Evolutionary conservation across 768 basidiomycete species (phyloP), one percentile per base, ranked within the genome.

Genomic region (Kwoniella bestiolae): DNA sequence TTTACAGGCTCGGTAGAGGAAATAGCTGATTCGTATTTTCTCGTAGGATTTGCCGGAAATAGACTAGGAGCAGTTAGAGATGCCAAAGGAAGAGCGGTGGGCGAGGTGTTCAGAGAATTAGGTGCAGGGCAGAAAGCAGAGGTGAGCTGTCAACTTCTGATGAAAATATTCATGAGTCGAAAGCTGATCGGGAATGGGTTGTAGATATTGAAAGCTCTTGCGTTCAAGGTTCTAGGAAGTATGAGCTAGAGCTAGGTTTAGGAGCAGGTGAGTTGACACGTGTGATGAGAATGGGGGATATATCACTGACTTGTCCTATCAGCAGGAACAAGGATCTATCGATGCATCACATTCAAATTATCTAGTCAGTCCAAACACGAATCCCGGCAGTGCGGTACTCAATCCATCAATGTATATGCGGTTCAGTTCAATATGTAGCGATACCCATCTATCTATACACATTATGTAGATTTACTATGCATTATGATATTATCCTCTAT

Each of bases 51-150:
- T 70, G 91, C 92, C 0, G 94, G 94, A 0, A 95, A 94, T 77
- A 84, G 91, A n/a, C 82, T 96, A 29, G 94, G 94, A 46, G 92
- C 93, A 3, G 84, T 97, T 51, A 85, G 94, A 63, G 94, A 97
- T 75, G 94, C 94, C 3, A 97, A 97, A 83, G 83, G 94, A 9
- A 92, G 91, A 85, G 90, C 90, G 67, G 93, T 97, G 25, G 92
- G 91, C 2, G 86, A 89, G 8, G 94, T 96, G 18, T 97, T 97
- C 79, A 82, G 84, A 50, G 86, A 90, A 23, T 84, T 96, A 26
- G 89, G 87, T 18, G 86, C 87, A 2, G 83, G 83, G 56, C 90
- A 94, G 84, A 94, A 91, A 79, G 92, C 93, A 52, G 91, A 95
- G 87, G 93, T 91, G 53, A 73, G 69, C 83, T 75, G 8, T 46